Percentiles rank a stretch among this genome's conserved stretches.
Conservation (phyloP, 2,329 filamentous ascomycete species). For the Pseudogymnoascus sp. region DNA sequence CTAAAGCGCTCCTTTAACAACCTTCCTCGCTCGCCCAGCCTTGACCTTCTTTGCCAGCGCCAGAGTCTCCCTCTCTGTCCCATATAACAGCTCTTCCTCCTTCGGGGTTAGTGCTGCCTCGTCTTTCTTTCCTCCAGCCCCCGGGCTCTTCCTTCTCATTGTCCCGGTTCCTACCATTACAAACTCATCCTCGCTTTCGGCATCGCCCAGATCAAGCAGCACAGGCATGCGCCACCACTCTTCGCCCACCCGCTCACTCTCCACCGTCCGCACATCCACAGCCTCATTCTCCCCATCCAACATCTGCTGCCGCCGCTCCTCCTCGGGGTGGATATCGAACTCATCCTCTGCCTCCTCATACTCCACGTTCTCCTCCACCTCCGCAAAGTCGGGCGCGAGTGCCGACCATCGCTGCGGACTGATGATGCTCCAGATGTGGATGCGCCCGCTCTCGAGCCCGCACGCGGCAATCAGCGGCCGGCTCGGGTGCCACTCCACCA, state of each 20-base stretch:
- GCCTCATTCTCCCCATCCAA: conserved; percentile 89
- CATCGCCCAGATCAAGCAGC: conserved; percentile 83
- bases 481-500: conserved; percentile 94
- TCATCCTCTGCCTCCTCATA: conserved; percentile 95
- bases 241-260: conserved; percentile 52
- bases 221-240: conserved; percentile 83
- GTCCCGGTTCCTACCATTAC: conserved; percentile 64
- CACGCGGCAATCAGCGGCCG: conserved; percentile 82
- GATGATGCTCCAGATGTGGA: conserved; percentile 94
- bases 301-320: conserved; percentile 85
- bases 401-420: conserved; percentile 97
- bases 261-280: conserved; percentile 70
- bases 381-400: conserved; percentile 88
- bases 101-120: conserved; percentile 20
- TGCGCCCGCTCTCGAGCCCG: conserved; percentile 81
- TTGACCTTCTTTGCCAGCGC: neutral
- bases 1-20: neutral
- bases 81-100: neutral
- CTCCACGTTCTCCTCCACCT: conserved; percentile 96
- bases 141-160: conserved; percentile 76
- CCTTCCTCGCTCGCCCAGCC: neutral
- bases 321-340: conserved; percentile 92
- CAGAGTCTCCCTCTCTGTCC: neutral
- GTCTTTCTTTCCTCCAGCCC: conserved; percentile 60
- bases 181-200: conserved; percentile 89